Evolutionary conservation across 2,329 filamentous ascomycete genomes (phyloP).

Genomic region (Scedosporium aurantiacum): DNA sequence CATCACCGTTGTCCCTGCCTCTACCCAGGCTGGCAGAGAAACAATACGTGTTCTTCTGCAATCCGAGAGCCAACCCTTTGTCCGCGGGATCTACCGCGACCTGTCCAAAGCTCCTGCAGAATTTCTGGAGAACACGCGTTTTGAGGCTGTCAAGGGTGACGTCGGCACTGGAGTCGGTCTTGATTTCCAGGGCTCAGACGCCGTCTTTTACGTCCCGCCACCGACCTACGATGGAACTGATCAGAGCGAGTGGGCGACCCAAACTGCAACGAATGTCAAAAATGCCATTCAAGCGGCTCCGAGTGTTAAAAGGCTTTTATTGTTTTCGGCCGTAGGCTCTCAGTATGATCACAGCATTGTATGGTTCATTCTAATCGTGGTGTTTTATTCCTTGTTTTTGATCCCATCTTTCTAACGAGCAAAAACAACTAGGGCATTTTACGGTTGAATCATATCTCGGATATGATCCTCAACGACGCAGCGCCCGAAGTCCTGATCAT

Average conservation of each 20-base stretch:
- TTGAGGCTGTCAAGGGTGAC: conserved; percentile 20
- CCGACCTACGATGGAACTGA: conserved; percentile 16
- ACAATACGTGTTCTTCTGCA: conserved; percentile 18
- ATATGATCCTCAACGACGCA: conserved; percentile 11
- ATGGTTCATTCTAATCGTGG: conserved; percentile 4
- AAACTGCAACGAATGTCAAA: conserved; percentile 15
- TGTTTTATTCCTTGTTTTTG: not conserved
- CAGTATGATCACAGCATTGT: conserved; percentile 20
- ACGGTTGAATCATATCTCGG: conserved; percentile 15
- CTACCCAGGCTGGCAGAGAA: conserved; percentile 19
- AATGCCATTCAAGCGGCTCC: conserved; percentile 12
- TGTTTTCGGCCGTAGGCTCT: conserved; percentile 19
- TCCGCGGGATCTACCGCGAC: conserved; percentile 21
- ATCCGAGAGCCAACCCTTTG: conserved; percentile 10
- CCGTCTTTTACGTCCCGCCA: conserved; percentile 23
- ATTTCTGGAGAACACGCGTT: conserved; percentile 17
- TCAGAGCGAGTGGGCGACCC: conserved; percentile 14
- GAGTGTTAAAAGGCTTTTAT: conserved; percentile 14
- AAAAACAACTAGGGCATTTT: conserved; percentile 17
- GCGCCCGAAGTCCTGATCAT: conserved; percentile 15
- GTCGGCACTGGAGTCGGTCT: conserved; percentile 15
- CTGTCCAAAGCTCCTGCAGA: conserved; percentile 17
- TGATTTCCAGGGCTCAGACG: conserved; percentile 18
- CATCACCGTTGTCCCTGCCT: conserved; percentile 23
- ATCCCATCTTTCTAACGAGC: too few relatives aligned